A percentile compares a stretch with the other conserved stretches of the same genome.
phyloP scores from a whole-genome alignment of 176 grass and related monocot genomes.

The Otatea glauca region DNA sequence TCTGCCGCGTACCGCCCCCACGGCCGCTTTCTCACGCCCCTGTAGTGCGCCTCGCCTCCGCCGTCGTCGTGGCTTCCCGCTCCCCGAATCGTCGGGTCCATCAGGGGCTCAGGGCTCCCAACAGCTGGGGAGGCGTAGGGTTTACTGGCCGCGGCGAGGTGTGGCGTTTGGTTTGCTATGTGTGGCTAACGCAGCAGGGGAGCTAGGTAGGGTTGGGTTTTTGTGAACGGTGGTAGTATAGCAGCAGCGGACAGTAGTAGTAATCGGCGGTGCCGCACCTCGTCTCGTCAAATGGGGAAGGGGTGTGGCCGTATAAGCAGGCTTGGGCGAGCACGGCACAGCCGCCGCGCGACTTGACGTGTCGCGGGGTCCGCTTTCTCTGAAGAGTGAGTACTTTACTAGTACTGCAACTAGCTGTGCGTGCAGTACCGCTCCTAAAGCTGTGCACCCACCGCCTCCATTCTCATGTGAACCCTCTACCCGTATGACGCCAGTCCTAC shows the following conservation, averaged over 20 bases:
- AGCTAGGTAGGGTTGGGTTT: background rate
- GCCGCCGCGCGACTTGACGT: conserved; percentile 53
- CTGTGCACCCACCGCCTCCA: background rate
- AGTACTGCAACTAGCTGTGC: background rate
- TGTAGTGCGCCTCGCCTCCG: conserved; percentile 53
- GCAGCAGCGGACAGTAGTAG: background rate
- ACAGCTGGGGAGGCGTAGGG: background rate
- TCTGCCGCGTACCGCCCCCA: conserved; percentile 86
- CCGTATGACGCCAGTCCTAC: conserved; percentile 43
- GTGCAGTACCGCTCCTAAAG: background rate
- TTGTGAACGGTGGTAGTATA: background rate
- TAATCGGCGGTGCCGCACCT: background rate
- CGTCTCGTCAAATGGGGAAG: conserved; percentile 4
- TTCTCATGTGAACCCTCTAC: background rate
- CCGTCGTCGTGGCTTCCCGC: background rate
- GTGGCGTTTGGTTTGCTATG: background rate
- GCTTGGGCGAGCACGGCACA: conserved; percentile 20
- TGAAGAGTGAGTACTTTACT: background rate
- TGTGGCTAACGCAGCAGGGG: background rate
- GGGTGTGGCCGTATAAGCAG: background rate
- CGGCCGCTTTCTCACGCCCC: conserved; percentile 85
- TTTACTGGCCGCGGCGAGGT: background rate
- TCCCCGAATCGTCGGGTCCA: conserved; percentile 35
- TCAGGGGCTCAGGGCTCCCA: background rate
- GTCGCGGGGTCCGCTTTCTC: conserved; percentile 13